Conservation (phyloP, 768 basidiomycete genomes). For the Leccinum sublutescens region DNA sequence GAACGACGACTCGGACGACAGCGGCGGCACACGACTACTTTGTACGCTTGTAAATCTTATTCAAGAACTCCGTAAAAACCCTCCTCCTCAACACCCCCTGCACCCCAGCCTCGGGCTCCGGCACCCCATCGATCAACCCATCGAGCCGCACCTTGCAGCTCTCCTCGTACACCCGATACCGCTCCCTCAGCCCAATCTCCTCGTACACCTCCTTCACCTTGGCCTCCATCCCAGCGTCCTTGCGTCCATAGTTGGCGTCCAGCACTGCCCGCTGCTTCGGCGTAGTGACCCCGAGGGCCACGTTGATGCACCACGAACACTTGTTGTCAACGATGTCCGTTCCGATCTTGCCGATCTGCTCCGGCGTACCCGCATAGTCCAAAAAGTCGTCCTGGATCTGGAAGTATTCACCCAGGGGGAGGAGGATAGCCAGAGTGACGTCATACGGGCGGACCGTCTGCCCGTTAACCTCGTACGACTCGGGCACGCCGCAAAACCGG, state of each 20-base stretch:
- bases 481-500: constrained; percentile 68
- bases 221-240: constrained; percentile 46
- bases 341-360: constrained; percentile 93
- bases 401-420: constrained; percentile 97
- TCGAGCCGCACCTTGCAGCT: constrained; percentile 64
- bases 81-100: constrained; percentile 52
- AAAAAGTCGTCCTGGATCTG: constrained; percentile 98
- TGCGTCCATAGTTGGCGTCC: constrained; percentile 68
- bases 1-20: background rate
- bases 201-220: constrained; percentile 73
- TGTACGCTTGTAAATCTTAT: constrained; percentile 75
- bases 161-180: constrained; percentile 81
- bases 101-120: constrained; percentile 48
- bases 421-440: constrained; percentile 73
- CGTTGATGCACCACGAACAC: constrained; percentile 95
- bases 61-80: constrained; percentile 83
- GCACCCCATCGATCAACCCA: constrained; percentile 67
- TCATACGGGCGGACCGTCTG: constrained; percentile 60
- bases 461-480: constrained; percentile 41
- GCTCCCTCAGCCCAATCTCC: constrained; percentile 57
- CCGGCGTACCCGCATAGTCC: constrained; percentile 87
- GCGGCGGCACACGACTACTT: constrained; percentile 37
- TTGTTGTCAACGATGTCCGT: constrained; percentile 99
- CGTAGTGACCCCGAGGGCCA: constrained; percentile 61
- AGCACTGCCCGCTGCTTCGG: constrained; percentile 56